A percentile compares a stretch with the other conserved stretches of the same genome.
Evolutionary conservation across 768 basidiomycete species (phyloP).

Genomic region (Lentinula edodes): DNA sequence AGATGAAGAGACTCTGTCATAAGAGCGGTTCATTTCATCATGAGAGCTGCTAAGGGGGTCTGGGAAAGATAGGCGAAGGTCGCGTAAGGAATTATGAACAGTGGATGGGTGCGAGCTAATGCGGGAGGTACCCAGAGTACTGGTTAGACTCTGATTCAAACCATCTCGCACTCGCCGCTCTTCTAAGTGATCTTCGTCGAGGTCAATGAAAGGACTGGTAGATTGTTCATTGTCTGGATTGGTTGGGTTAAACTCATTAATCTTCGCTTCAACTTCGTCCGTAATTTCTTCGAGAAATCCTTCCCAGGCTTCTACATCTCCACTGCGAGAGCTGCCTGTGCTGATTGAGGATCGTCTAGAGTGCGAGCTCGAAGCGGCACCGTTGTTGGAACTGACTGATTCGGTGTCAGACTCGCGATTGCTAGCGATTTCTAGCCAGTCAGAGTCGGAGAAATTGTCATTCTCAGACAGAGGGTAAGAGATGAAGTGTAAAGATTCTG

Average conservation of each 20-base stretch:
- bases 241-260: constrained; percentile 14
- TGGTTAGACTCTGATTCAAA: constrained; percentile 78
- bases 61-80: constrained; percentile 77
- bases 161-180: constrained; percentile 68
- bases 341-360: constrained; percentile 71
- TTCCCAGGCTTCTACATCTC: constrained; percentile 74
- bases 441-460: constrained; percentile 70
- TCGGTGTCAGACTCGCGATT: constrained; percentile 65
- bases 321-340: constrained; percentile 60
- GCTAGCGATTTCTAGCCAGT: constrained; percentile 78
- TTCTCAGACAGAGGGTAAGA: constrained; percentile 52
- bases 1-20: constrained; percentile 42
- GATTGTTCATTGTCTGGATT: constrained; percentile 10
- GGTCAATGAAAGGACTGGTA: constrained; percentile 11
- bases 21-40: constrained; percentile 56
- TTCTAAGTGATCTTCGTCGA: constrained; percentile 41
- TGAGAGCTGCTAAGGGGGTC: constrained; percentile 74
- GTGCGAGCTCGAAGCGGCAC: constrained; percentile 41
- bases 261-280: constrained; percentile 26
- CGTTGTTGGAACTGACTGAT: constrained; percentile 58
- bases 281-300: constrained; percentile 62
- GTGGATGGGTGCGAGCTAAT: constrained; percentile 44
- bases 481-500: constrained; percentile 26
- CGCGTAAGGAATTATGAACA: constrained; percentile 58
- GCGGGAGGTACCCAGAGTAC: constrained; percentile 72